Conservation (phyloP, 1,139 yeast genomes). For the Protomyces gravidus region DNA sequence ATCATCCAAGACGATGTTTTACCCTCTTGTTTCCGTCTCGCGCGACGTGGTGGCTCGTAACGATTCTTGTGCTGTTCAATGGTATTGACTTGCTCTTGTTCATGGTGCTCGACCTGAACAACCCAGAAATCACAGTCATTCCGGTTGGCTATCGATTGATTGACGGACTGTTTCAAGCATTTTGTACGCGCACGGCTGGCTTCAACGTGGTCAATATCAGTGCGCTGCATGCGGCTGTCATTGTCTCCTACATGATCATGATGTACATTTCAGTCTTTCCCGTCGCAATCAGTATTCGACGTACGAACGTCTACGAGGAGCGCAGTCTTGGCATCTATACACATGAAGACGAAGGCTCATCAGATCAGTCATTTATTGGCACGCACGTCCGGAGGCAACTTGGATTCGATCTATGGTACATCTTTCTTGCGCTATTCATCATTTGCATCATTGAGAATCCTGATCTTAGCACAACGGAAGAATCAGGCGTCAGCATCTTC, state of each 20-base stretch:
- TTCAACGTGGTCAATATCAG: conserved; percentile 67
- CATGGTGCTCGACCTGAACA: conserved; percentile 66
- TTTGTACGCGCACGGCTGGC: conserved; percentile 93
- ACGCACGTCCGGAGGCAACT: conserved; percentile 87
- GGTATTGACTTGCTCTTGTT: conserved; percentile 73
- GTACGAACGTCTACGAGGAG: conserved; percentile 96
- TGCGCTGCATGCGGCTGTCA: conserved; percentile 78
- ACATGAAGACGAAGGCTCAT: conserved; percentile 39
- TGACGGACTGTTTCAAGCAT: conserved; percentile 84
- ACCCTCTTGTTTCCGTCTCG: conserved; percentile 84
- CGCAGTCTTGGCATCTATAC: conserved; percentile 84
- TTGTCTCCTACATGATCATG: conserved; percentile 90
- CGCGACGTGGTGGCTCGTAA: conserved; percentile 92
- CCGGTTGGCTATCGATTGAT: conserved; percentile 66
- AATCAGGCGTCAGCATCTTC: conserved; percentile 59
- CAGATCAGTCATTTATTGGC: conserved; percentile 57
- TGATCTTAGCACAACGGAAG: conserved; percentile 26
- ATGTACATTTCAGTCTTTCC: conserved; percentile 92
- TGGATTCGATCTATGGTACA: conserved; percentile 92
- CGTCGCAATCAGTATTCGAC: conserved; percentile 87
- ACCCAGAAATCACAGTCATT: conserved; percentile 45
- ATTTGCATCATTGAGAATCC: conserved; percentile 40
- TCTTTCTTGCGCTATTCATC: conserved; percentile 77
- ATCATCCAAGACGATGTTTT: conserved; percentile 96
- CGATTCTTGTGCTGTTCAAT: conserved; percentile 67